Evolutionary conservation across 352 stramenopile genomes (phyloP).

Genomic region (Globisporangium spiculum): DNA sequence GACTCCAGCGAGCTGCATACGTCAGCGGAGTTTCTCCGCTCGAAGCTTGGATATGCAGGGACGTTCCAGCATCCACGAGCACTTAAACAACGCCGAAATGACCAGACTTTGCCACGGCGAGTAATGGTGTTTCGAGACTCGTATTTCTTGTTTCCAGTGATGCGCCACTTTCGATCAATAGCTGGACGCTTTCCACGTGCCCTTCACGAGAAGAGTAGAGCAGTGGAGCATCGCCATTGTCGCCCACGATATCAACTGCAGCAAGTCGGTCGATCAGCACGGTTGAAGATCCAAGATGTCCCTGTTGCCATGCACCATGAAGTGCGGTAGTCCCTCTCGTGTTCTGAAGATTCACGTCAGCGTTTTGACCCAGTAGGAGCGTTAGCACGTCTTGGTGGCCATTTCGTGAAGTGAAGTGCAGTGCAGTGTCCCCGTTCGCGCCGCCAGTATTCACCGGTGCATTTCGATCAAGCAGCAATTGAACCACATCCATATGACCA

Average conservation of each 20-base stretch:
- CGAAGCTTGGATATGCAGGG: background rate
- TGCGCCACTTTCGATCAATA: background rate
- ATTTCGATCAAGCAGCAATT: background rate
- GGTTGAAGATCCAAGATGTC: background rate
- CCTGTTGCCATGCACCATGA: background rate
- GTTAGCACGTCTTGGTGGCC: background rate
- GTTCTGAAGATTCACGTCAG: background rate
- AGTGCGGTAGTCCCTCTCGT: background rate
- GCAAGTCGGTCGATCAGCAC: background rate
- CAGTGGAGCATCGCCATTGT: background rate
- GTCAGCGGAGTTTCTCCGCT: background rate
- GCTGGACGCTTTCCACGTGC: background rate
- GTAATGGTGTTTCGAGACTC: background rate
- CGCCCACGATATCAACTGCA: background rate
- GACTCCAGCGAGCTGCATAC: background rate
- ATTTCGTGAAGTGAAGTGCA: background rate
- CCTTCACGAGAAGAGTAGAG: background rate
- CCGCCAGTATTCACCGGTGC: background rate
- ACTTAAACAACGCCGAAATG: background rate
- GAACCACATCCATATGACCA: background rate
- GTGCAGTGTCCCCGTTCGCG: background rate
- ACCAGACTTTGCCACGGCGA: background rate
- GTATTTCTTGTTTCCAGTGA: background rate
- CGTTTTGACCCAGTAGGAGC: background rate
- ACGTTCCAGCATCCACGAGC: constrained; percentile 1